Percentiles rank a stretch among this genome's conserved stretches.
These are phyloP conservation scores for Lasiosphaeria hispida DNA, from an alignment of 495 filamentous ascomycete genomes.

Conservation along the genomic window DNA sequence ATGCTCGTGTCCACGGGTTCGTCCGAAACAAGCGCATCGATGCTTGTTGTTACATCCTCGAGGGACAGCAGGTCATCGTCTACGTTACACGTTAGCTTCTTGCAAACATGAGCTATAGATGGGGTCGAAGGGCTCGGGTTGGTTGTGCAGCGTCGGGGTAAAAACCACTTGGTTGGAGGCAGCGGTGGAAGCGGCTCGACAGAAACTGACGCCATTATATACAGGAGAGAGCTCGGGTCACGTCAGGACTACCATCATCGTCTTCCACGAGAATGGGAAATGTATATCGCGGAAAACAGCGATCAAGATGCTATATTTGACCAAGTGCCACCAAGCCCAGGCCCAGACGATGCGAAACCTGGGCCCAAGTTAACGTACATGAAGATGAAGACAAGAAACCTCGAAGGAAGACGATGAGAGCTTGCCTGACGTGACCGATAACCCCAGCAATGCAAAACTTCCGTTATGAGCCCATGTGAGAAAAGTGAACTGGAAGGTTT, in stretches of 20 bases:
- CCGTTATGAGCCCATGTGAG: background rate
- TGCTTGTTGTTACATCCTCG: conserved; percentile 52
- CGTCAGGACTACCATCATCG: conserved; percentile 53
- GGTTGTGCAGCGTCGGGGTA: conserved; percentile 1
- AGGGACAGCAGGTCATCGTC: conserved; percentile 50
- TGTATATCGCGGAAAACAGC: conserved; percentile 38
- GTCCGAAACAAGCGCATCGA: conserved; percentile 58
- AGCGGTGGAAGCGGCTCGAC: conserved; percentile 12
- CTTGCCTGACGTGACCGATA: conserved; percentile 54
- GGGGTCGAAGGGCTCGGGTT: too few relatives aligned
- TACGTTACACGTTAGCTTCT: conserved; percentile 40
- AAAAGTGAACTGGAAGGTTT: conserved; percentile 9
- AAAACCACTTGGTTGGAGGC: conserved; percentile 23
- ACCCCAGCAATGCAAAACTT: conserved; percentile 33
- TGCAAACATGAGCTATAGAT: conserved; percentile 17
- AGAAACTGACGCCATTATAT: conserved; percentile 31
- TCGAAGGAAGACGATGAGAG: conserved; percentile 64
- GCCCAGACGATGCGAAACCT: conserved; percentile 41
- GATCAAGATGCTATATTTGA: conserved; percentile 51
- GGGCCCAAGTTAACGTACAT: conserved; percentile 75
- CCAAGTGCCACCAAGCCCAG: conserved; percentile 37
- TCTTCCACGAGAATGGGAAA: conserved; percentile 47
- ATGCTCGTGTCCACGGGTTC: conserved; percentile 32
- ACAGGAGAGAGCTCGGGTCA: conserved; percentile 42
- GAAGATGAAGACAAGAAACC: conserved; percentile 42